Base-by-base conservation (phyloP, 768 basidiomycete species). In the Trametes coccinea region DNA sequence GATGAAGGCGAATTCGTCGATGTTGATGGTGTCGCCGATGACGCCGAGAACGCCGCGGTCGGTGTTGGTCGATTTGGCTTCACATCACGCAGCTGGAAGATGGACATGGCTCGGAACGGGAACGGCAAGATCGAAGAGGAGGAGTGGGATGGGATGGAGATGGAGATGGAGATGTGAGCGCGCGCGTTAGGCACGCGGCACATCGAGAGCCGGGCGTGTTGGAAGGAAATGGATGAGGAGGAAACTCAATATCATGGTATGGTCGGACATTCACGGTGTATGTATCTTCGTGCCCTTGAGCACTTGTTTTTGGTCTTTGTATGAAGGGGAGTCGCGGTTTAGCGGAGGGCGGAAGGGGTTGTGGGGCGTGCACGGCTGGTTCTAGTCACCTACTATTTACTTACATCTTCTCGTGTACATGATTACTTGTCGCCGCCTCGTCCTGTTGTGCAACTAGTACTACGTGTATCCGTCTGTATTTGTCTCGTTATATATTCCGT, bases 141-240 rank as follows among this genome's bases (percentile, higher is more conserved):
- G 54, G 77, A 78, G 61, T 80, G 75, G 77, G 75, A 79, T 54
- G 75, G 81, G 52, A 73, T 77, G 75, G 80, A 81, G 61, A 88
- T 90, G 85, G 89, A 88, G 57, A 87, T 88, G 85, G 85, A 87
- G 67, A 83, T 88, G 82, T 73, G 64, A 68, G 43, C 17, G 31
- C 3, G 55, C n/a, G 17, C 40, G 41, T 45, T 30, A 27, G 34
- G 40, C 14, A 17, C 2, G 44, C 41, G 34, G 11, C 34, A 37
- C 11, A 11, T 11, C 5, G 52, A 54, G 9, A 16, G 43, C 29
- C n/a, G 34, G 34, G 11, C 34, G 49, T 37, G 51, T 17, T 27
- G 10, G 43, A 14, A 31, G 46, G 53, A 41, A 37, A 37, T 11
- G 41, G 41, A 43, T 43, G 41, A 43, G 41, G 13, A 39, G 39